Evolutionary conservation across 148 eudicot species (phyloP).

Genomic region (Chenopodium berlandieri): DNA sequence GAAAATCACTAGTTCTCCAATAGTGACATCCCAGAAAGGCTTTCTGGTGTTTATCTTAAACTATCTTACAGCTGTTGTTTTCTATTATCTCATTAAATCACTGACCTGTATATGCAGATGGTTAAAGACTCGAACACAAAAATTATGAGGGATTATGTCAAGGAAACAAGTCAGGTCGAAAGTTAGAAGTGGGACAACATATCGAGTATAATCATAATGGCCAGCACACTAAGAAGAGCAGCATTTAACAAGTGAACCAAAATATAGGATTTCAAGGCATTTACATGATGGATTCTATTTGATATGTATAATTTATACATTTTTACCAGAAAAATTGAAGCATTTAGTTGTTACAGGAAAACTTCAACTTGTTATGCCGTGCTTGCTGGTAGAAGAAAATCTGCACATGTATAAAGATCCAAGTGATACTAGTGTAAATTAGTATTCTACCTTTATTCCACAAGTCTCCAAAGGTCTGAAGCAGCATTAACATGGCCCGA

Average conservation of each 20-base stretch:
- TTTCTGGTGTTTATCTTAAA: not conserved
- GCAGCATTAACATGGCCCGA: constrained; percentile 60
- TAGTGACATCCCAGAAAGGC: not conserved
- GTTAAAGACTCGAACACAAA: constrained; percentile 68
- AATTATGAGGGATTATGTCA: constrained; percentile 87
- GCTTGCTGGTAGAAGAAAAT: constrained; percentile 15
- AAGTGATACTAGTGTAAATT: constrained; percentile 1
- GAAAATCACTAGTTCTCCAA: not conserved
- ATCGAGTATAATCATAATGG: not conserved
- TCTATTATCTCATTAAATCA: not conserved
- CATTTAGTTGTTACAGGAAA: constrained; percentile 10
- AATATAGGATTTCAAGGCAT: not conserved
- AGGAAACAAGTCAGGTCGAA: constrained; percentile 62
- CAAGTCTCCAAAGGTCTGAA: constrained; percentile 43
- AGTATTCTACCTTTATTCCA: constrained; percentile 18
- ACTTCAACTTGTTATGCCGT: constrained; percentile 13
- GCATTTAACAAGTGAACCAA: not conserved
- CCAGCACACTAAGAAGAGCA: not conserved
- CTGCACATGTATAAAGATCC: not conserved
- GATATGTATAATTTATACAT: constrained; percentile 13
- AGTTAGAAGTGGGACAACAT: constrained; percentile 31
- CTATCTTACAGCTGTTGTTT: not conserved
- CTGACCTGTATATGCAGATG: constrained; percentile 48
- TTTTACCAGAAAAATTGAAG: constrained; percentile 12
- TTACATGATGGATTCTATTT: not conserved